Evolutionary conservation across 2,329 filamentous ascomycete species (phyloP).

Genomic region (Colletotrichum kahawae): DNA sequence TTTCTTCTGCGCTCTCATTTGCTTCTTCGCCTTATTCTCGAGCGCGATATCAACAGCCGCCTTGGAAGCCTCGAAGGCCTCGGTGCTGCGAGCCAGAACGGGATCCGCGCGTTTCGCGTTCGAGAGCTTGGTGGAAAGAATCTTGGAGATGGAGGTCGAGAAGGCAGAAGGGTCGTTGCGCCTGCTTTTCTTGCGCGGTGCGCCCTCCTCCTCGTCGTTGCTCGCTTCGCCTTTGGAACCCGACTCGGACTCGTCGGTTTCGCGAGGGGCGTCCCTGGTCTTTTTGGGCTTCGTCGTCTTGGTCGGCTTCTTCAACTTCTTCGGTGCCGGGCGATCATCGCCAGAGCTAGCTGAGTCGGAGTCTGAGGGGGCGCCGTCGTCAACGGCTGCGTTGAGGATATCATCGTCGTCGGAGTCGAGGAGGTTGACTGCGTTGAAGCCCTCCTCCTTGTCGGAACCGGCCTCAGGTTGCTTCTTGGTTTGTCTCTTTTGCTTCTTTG

Average conservation of each 20-base stretch:
- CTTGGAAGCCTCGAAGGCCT: constrained; percentile 74
- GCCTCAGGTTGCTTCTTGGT: constrained; percentile 58
- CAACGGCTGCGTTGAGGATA: constrained; percentile 56
- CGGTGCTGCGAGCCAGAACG: constrained; percentile 83
- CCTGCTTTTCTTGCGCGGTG: constrained; percentile 64
- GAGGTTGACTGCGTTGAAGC: constrained; percentile 57
- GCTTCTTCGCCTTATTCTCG: constrained; percentile 79
- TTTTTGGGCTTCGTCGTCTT: constrained; percentile 26
- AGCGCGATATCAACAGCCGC: constrained; percentile 77
- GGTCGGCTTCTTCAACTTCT: constrained; percentile 26
- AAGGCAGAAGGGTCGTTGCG: constrained; percentile 92
- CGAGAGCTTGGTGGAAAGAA: constrained; percentile 87
- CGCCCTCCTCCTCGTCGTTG: constrained; percentile 38
- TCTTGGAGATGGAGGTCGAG: constrained; percentile 91
- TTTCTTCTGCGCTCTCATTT: constrained; percentile 81
- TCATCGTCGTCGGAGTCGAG: constrained; percentile 64
- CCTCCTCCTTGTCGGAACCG: constrained; percentile 46
- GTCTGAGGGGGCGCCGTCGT: constrained; percentile 50
- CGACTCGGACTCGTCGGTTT: constrained; percentile 36
- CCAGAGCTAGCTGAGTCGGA: constrained; percentile 39
- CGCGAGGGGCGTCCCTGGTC: constrained; percentile 9
- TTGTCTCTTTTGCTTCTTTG: constrained; percentile 53
- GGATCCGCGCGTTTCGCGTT: constrained; percentile 84
- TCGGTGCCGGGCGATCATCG: constrained; percentile 34
- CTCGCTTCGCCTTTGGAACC: constrained; percentile 30